Evolutionary conservation across 768 basidiomycete genomes (phyloP).

Genomic region (Pulveroboletus sp.): DNA sequence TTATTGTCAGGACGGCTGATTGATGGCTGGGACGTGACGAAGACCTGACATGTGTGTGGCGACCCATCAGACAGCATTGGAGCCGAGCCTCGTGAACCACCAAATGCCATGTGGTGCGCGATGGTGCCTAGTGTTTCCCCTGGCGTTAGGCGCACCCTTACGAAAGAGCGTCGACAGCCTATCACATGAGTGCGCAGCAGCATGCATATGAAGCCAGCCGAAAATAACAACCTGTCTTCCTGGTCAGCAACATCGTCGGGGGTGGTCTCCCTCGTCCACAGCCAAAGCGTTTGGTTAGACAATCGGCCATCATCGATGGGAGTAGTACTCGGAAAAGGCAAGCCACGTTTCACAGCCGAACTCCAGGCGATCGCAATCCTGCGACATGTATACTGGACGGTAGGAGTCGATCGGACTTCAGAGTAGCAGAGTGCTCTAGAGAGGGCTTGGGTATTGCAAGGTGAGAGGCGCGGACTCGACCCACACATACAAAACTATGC

Average conservation of each 20-base stretch:
- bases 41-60: neutral
- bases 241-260: too few relatives aligned
- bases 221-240: too few relatives aligned
- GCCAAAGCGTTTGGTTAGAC: neutral
- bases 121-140: neutral
- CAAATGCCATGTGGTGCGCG: neutral
- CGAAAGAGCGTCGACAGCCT: too few relatives aligned
- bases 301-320: too few relatives aligned
- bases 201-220: neutral
- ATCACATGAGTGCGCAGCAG: neutral
- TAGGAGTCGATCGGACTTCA: neutral
- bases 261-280: neutral
- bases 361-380: neutral
- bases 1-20: neutral
- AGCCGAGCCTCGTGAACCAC: neutral
- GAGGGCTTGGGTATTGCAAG: too few relatives aligned
- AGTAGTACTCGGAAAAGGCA: too few relatives aligned
- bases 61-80: neutral
- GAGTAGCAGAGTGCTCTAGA: neutral
- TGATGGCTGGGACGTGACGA: neutral
- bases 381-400: too few relatives aligned
- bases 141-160: neutral
- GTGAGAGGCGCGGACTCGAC: too few relatives aligned
- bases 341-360: neutral
- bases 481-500: neutral